Base-by-base conservation (phyloP, 805 yeast genomes). In the Candida tammaniensis region DNA sequence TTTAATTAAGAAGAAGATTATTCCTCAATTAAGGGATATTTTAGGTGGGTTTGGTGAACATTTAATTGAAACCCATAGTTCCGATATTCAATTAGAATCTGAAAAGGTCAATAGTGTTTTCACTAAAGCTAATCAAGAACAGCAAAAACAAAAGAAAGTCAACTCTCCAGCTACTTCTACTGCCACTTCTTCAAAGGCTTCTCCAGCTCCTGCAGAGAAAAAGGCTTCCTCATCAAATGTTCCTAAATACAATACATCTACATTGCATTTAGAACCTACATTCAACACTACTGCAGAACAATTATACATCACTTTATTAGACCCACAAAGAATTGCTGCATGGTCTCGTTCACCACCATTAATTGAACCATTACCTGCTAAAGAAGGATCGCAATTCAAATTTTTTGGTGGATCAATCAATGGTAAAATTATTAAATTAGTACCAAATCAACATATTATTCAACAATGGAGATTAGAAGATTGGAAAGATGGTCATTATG, bases 281-380 rank as follows among this genome's bases (percentile, higher is more conserved):
- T 93, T 93, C 72, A 82, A 82, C 58, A 87, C 96, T 10, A 74
- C 94, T 3, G 94, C 96, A 0, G 86, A 83, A 42, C 95, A 87
- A 55, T 60, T 94, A 22, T 93, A 80, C 58, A 63, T 74, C 27
- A 85, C 97, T 1, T 73, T 93, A 24, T 57, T 86, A 29, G 86
- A 84, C 39, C 85, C 84, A 17, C 76, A 76, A 31, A 70, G 95
- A 44, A 82, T 93, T 10, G 77, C 81, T n/a, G 89, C 89, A 0
- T 93, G 98, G 98, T 73, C 95, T 0, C 78, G 96, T 39, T 78
- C 94, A 0, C 66, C 76, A 23, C 88, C 78, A 31, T 60, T 55
- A 18, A 72, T 86, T 34, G 74, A 72, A 13, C 55, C 58, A 23
- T 52, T 54, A 33, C 67, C 49, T 68, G 84, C 41, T 57, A 47